phyloP scores from a whole-genome alignment of 2,329 filamentous ascomycete genomes.

The Sclerotinia minor region DNA sequence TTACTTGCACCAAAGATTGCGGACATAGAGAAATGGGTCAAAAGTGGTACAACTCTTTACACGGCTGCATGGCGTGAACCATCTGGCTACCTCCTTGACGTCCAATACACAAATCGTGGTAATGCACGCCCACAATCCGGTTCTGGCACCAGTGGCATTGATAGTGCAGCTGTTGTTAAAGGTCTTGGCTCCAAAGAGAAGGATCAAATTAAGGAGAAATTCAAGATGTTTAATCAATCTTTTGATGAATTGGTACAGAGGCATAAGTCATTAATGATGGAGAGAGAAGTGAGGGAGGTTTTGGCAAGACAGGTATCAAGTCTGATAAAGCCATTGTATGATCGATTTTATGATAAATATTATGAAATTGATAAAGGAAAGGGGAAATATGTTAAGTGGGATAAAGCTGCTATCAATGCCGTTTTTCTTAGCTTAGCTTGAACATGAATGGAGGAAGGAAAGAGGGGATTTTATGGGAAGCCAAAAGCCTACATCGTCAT shows the following conservation, averaged over 20 bases:
- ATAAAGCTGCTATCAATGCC: constrained; percentile 76
- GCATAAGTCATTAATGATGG: constrained; percentile 85
- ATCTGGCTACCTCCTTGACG: constrained; percentile 80
- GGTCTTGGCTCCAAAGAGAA: constrained; percentile 85
- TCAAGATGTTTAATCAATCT: constrained; percentile 81
- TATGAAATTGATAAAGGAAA: constrained; percentile 97
- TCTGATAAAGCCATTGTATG: constrained; percentile 92
- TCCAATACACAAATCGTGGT: constrained; percentile 81
- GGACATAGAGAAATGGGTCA: constrained; percentile 79
- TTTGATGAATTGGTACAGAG: constrained; percentile 86
- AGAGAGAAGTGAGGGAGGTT: constrained; percentile 80
- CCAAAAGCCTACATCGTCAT: neutral
- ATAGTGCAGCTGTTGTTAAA: constrained; percentile 83
- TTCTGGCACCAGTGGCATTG: constrained; percentile 57
- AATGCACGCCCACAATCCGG: constrained; percentile 67
- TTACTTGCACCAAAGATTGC: constrained; percentile 67
- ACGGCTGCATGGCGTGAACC: constrained; percentile 86
- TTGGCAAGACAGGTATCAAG: constrained; percentile 83
- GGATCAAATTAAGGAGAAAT: constrained; percentile 95
- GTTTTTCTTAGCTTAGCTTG: constrained; percentile 46
- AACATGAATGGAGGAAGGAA: neutral
- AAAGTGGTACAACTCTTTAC: constrained; percentile 80
- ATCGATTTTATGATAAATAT: constrained; percentile 94
- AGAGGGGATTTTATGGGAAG: neutral
- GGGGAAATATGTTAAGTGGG: constrained; percentile 97